These are phyloP conservation scores for Niebla homalea DNA, from an alignment of 495 filamentous ascomycete species.

Conservation along the genomic window DNA sequence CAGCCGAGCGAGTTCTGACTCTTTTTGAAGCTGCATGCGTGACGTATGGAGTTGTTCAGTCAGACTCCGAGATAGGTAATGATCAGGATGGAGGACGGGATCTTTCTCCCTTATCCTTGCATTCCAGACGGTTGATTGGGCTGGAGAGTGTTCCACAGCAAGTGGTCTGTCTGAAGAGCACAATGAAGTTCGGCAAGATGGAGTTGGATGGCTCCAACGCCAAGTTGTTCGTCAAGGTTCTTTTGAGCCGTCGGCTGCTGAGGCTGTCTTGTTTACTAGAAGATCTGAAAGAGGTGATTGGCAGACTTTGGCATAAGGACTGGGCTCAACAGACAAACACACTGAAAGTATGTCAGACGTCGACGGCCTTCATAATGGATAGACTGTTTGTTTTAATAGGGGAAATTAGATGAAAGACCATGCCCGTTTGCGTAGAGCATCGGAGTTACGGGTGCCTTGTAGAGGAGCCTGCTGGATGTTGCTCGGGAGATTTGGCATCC, in stretches of 20 bases:
- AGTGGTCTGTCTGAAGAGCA: constrained; percentile 24
- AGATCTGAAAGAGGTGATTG: constrained; percentile 11
- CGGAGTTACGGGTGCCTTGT: no score
- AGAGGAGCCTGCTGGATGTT: no score
- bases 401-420: constrained; percentile 8
- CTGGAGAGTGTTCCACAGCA: constrained; percentile 17
- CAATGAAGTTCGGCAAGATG: constrained; percentile 20
- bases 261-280: constrained; percentile 20
- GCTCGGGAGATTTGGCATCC: no score
- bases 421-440: neutral
- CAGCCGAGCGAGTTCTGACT: constrained; percentile 20
- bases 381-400: constrained; percentile 21
- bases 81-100: neutral
- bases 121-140: constrained; percentile 10
- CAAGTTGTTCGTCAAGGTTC: constrained; percentile 18
- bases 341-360: constrained; percentile 17
- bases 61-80: neutral
- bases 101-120: neutral
- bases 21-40: constrained; percentile 23
- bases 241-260: constrained; percentile 19
- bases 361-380: constrained; percentile 17
- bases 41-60: constrained; percentile 19
- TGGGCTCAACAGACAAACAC: constrained; percentile 9
- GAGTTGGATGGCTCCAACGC: constrained; percentile 24
- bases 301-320: constrained; percentile 9